A percentile compares a stretch with the other conserved stretches of the same genome.
Evolutionary conservation across 257 asterid genomes (phyloP).

Genomic region (Solanum piurae): DNA sequence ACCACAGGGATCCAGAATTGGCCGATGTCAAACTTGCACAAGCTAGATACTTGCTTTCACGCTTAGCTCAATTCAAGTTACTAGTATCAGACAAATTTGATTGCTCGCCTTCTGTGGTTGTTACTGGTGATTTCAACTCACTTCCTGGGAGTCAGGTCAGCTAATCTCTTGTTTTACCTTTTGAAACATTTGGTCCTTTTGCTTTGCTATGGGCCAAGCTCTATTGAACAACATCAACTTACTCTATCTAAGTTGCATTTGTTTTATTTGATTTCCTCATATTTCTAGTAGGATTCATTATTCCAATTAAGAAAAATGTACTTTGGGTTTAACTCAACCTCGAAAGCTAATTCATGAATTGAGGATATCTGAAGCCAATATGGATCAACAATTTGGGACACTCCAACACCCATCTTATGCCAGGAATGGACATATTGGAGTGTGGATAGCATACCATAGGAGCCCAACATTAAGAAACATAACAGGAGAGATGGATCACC

Average conservation of each 20-base stretch:
- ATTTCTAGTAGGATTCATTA: not conserved
- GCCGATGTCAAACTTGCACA: conserved; percentile 86
- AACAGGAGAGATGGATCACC: not conserved
- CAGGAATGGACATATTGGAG: not conserved
- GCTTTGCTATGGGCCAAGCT: not conserved
- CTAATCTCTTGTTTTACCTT: not conserved
- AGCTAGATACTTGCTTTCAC: conserved; percentile 68
- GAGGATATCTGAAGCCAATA: not conserved
- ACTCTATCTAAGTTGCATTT: not conserved
- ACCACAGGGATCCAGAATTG: conserved; percentile 84
- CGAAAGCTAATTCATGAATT: not conserved
- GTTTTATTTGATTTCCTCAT: not conserved
- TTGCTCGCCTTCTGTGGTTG: conserved; percentile 51
- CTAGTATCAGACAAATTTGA: conserved; percentile 43
- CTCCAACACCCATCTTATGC: not conserved
- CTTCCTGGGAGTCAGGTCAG: conserved; percentile 75
- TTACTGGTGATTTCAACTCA: conserved; percentile 89
- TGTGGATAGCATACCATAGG: not conserved
- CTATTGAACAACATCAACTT: not conserved
- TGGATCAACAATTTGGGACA: not conserved
- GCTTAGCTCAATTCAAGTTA: conserved; percentile 51
- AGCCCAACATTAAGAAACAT: not conserved
- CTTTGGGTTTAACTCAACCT: not conserved
- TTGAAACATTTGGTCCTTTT: not conserved
- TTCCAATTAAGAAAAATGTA: not conserved